Percentiles rank a stretch among this genome's conserved stretches.
These are phyloP conservation scores for Parietaria judaica DNA, from an alignment of 306 rosid species.

Conservation along the genomic window DNA sequence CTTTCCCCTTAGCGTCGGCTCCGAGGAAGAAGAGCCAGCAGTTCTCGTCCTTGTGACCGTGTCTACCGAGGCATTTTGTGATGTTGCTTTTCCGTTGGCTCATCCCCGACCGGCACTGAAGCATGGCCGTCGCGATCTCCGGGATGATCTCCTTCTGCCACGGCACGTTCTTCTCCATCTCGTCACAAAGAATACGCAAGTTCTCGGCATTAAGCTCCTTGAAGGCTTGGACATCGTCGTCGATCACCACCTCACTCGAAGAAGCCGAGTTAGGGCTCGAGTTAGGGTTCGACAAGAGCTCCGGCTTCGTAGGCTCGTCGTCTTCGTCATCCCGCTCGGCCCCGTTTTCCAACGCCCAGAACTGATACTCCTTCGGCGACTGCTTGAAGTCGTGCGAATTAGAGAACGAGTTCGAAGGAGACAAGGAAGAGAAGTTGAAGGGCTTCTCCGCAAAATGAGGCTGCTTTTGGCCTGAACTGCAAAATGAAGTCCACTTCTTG, in stretches of 20 bases:
- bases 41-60: slow-evolving; percentile 38
- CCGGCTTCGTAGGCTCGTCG: slow-evolving; percentile 53
- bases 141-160: slow-evolving; percentile 36
- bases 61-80: background rate
- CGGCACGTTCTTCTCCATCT: slow-evolving; percentile 50
- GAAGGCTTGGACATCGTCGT: slow-evolving; percentile 47
- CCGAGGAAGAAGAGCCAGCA: slow-evolving; percentile 65
- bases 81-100: slow-evolving; percentile 16
- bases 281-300: slow-evolving; percentile 75
- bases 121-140: slow-evolving; percentile 52
- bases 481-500: slow-evolving; percentile 63
- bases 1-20: slow-evolving; percentile 40
- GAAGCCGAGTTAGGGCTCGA: slow-evolving; percentile 91
- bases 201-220: slow-evolving; percentile 47
- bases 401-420: slow-evolving; percentile 38
- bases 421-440: slow-evolving; percentile 27
- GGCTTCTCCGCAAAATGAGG: slow-evolving; percentile 32
- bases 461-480: slow-evolving; percentile 47
- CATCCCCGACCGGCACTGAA: slow-evolving; percentile 58
- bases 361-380: slow-evolving; percentile 41
- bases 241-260: slow-evolving; percentile 62
- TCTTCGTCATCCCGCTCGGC: background rate
- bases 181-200: slow-evolving; percentile 48
- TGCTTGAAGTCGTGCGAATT: slow-evolving; percentile 26
- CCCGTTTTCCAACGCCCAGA: slow-evolving; percentile 40